Evolutionary conservation across 2,329 filamentous ascomycete species (phyloP).

Genomic region (Fonsecaea multimorphosa): DNA sequence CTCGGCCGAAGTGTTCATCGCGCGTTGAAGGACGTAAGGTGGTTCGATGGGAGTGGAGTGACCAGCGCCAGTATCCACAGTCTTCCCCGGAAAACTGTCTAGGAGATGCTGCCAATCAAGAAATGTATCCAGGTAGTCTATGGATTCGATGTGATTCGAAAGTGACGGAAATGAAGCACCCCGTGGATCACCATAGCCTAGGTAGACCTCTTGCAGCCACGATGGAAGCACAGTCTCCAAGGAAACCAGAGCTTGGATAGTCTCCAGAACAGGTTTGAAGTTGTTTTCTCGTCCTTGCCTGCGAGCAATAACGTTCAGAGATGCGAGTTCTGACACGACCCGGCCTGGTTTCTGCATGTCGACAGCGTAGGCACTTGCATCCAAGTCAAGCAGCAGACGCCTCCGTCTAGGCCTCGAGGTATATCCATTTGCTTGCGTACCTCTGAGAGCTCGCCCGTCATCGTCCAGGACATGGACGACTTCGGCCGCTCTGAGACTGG

Average conservation of each 20-base stretch:
- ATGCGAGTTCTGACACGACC: constrained; percentile 74
- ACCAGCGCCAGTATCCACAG: constrained; percentile 76
- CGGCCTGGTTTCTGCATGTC: constrained; percentile 71
- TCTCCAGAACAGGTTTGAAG: constrained; percentile 91
- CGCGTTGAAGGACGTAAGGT: constrained; percentile 81
- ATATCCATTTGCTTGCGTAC: constrained; percentile 69
- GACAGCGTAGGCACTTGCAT: constrained; percentile 75
- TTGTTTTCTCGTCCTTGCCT: constrained; percentile 91
- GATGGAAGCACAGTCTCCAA: constrained; percentile 84
- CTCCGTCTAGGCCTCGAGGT: constrained; percentile 64
- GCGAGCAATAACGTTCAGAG: constrained; percentile 83
- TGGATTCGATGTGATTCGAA: constrained; percentile 73
- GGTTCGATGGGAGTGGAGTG: constrained; percentile 77
- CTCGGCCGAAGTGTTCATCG: constrained; percentile 61
- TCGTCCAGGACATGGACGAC: constrained; percentile 87
- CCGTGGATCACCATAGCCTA: constrained; percentile 94
- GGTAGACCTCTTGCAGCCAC: constrained; percentile 95
- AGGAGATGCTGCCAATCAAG: constrained; percentile 93
- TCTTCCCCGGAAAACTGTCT: constrained; percentile 86
- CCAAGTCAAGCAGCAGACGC: constrained; percentile 79
- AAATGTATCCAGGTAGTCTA: constrained; percentile 95
- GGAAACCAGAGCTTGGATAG: constrained; percentile 82
- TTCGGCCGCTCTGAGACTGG: constrained; percentile 77
- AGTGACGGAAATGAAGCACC: constrained; percentile 85
- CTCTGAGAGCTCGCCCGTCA: constrained; percentile 74